These are phyloP conservation scores for Russula dissimulans DNA, from an alignment of 768 basidiomycete species.

Conservation along the genomic window DNA sequence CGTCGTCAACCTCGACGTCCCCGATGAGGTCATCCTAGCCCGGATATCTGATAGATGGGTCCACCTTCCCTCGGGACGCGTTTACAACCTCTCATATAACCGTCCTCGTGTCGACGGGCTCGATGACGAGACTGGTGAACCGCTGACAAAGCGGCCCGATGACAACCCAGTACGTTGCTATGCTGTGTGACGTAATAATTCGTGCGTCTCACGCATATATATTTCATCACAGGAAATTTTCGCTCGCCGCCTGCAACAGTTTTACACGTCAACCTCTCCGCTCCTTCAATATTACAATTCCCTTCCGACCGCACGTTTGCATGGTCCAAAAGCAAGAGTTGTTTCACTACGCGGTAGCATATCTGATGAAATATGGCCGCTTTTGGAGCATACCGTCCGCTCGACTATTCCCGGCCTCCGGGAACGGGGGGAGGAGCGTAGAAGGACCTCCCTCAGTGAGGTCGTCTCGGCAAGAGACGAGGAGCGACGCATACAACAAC, in stretches of 20 bases:
- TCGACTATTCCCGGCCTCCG: conserved; percentile 49
- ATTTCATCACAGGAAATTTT: conserved; percentile 60
- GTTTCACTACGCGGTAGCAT: conserved; percentile 61
- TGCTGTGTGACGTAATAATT: too few relatives aligned
- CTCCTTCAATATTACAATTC: conserved; percentile 62
- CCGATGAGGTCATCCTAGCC: conserved; percentile 73
- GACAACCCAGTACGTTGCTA: conserved; percentile 68
- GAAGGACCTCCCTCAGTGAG: conserved; percentile 46
- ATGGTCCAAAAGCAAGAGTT: conserved; percentile 35
- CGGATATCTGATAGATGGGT: conserved; percentile 90
- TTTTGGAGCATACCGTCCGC: conserved; percentile 55
- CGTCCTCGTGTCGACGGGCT: conserved; percentile 67
- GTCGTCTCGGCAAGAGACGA: conserved; percentile 34
- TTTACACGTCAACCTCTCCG: conserved; percentile 74
- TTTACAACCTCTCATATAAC: conserved; percentile 88
- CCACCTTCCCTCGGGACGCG: conserved; percentile 77
- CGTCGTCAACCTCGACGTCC: conserved; percentile 81
- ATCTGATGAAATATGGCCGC: conserved; percentile 87
- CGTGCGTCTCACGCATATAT: background rate
- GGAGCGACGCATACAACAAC: conserved; percentile 5
- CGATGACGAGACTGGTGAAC: conserved; percentile 84
- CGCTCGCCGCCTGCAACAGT: conserved; percentile 61
- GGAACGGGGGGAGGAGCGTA: conserved; percentile 40
- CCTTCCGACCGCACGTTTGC: conserved; percentile 25
- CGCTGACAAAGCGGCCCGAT: conserved; percentile 79